A percentile compares a stretch with the other conserved stretches of the same genome.
Conservation (phyloP, 805 yeast species). For the Kurtzmaniella fragi region DNA sequence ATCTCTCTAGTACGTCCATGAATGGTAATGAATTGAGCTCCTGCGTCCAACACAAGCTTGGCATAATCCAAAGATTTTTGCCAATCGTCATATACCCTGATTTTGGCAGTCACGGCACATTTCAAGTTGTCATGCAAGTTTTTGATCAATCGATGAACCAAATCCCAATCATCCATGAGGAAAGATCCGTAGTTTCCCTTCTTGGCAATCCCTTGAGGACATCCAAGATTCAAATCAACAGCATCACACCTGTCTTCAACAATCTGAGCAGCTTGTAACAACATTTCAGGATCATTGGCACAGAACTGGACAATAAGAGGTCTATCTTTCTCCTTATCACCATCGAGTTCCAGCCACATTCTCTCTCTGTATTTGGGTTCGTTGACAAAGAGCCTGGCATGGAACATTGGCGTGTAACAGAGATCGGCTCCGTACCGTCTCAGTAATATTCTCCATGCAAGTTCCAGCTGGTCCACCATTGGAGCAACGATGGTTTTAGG, state of each 20-base stretch:
- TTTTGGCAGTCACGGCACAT: slow-evolving; percentile 93
- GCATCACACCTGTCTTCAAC: slow-evolving; percentile 90
- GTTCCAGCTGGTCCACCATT: slow-evolving; percentile 95
- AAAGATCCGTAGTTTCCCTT: slow-evolving; percentile 96
- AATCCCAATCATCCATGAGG: slow-evolving; percentile 94
- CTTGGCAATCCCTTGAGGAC: slow-evolving; percentile 96
- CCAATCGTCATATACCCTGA: slow-evolving; percentile 80
- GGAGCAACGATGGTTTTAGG: slow-evolving; percentile 94
- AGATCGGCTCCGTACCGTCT: slow-evolving; percentile 88
- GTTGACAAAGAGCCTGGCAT: slow-evolving; percentile 84
- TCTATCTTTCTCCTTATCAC: slow-evolving; percentile 62
- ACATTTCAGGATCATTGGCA: slow-evolving; percentile 87
- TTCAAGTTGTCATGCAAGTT: slow-evolving; percentile 70
- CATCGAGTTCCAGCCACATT: slow-evolving; percentile 71
- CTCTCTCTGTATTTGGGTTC: slow-evolving; percentile 74
- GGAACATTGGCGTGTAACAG: slow-evolving; percentile 96
- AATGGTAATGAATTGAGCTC: slow-evolving; percentile 91
- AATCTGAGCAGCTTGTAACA: slow-evolving; percentile 72
- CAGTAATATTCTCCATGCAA: slow-evolving; percentile 90
- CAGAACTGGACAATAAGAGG: slow-evolving; percentile 94
- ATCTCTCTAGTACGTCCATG: slow-evolving; percentile 96
- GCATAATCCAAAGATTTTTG: slow-evolving; percentile 85
- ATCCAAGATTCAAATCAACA: slow-evolving; percentile 90
- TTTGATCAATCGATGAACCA: slow-evolving; percentile 65
- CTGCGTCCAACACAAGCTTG: slow-evolving; percentile 80